phyloP scores from a whole-genome alignment of 371 early-diverging fungal species.

The Apophysomyces variabilis region DNA sequence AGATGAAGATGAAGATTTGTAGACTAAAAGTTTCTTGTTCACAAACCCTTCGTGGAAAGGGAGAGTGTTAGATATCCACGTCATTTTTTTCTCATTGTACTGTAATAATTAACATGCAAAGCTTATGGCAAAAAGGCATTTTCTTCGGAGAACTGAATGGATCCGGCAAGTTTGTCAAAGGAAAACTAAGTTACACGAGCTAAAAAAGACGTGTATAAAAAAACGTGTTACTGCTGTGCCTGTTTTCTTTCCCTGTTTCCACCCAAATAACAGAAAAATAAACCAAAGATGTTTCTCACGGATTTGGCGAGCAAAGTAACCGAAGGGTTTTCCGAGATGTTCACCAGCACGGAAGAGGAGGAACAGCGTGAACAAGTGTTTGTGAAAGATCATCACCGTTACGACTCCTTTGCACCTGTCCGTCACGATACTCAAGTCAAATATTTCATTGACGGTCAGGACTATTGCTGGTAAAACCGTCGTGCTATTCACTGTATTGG shows the following conservation, averaged over 20 bases:
- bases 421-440: slow-evolving; percentile 68
- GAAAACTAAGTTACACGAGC: slow-evolving; percentile 5
- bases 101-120: slow-evolving; percentile 8
- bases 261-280: slow-evolving; percentile 2
- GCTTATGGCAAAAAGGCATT: slow-evolving; percentile 12
- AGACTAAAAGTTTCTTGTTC: slow-evolving; percentile 9
- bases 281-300: slow-evolving; percentile 24
- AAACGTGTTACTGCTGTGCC: slow-evolving; percentile 9
- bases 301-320: slow-evolving; percentile 31
- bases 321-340: slow-evolving; percentile 34
- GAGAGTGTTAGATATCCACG: neutral
- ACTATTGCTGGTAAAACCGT: slow-evolving; percentile 69
- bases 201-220: slow-evolving; percentile 13
- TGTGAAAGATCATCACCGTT: slow-evolving; percentile 63
- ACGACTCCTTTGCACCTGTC: slow-evolving; percentile 83
- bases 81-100: slow-evolving; percentile 18
- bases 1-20: slow-evolving; percentile 12
- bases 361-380: slow-evolving; percentile 38
- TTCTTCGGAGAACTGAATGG: slow-evolving; percentile 13
- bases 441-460: slow-evolving; percentile 84
- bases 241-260: slow-evolving; percentile 17
- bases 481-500: neutral
- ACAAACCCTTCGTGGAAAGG: neutral
- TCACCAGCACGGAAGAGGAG: slow-evolving; percentile 29
- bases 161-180: slow-evolving; percentile 6